These are phyloP conservation scores for Leccinum pellstonianum DNA, from an alignment of 768 basidiomycete genomes.

Conservation along the genomic window DNA sequence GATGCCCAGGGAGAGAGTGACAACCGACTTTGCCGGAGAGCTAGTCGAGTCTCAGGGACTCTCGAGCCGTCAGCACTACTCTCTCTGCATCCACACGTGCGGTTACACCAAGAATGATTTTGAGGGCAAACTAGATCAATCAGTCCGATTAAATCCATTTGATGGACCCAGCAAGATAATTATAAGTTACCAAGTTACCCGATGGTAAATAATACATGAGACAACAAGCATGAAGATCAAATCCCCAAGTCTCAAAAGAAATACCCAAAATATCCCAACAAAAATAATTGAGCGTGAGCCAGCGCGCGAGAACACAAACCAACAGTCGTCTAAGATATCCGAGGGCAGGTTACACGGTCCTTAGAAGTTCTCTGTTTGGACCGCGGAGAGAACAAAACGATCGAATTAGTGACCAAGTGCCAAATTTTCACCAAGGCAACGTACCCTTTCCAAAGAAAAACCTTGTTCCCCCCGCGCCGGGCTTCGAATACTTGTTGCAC, in stretches of 20 bases:
- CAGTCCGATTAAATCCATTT: not conserved
- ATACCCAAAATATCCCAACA: not conserved
- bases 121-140: not conserved
- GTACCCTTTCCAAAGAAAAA: constrained; percentile 91
- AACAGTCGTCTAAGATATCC: not conserved
- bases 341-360: not conserved
- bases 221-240: not conserved
- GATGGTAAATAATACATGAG: not conserved
- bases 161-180: not conserved
- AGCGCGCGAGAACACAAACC: not conserved
- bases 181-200: not conserved
- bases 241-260: not conserved
- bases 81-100: not conserved
- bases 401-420: constrained; percentile 3
- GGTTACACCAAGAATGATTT: not conserved
- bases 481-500: constrained; percentile 83
- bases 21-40: constrained; percentile 31
- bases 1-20: constrained; percentile 16
- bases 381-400: not conserved
- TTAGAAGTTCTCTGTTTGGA: constrained; percentile 24
- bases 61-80: constrained; percentile 22
- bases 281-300: not conserved
- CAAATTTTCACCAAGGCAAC: constrained; percentile 19
- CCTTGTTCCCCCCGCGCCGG: constrained; percentile 66
- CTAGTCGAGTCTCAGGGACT: constrained; percentile 28